Evolutionary conservation across 305 asterid genomes (phyloP), one percentile per base, ranked within the genome.

Genomic region (Fraxinus albicans): DNA sequence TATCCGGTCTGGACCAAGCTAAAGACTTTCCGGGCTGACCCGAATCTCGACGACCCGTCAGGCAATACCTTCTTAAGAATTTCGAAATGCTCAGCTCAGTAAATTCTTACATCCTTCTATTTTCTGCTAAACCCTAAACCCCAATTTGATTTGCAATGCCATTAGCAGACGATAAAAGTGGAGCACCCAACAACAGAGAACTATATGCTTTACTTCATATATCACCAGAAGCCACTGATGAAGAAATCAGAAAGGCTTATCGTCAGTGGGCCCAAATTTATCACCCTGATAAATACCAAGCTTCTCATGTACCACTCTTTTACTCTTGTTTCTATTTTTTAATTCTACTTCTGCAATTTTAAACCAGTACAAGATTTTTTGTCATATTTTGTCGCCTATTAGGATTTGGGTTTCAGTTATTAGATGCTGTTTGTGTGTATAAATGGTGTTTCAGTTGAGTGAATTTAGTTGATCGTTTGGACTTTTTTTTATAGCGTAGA

Each of bases 181-280:
- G 79, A 15, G 92, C 73, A 50, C 53, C 89, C 85, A 80, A 85
- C 67, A 89, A 91, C 86, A 93, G 88, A 83, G 92, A 93, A 79
- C 94, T 96, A 15, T 95, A 96, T 81, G 99, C 98, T 81, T 77
- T 92, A 83, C 96, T 95, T 79, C 90, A 96, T 84, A 74, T 96
- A 75, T 93, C 98, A 81, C 99, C 98, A 6, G 91, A 95, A 90
- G 98, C 99, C 67, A 93, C 99, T 2, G 95, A 92, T 85, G 98
- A 96, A 91, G 99, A 96, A 89, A 96, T 95, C 83, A 80, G 97
- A 87, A 95, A 80, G 87, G 96, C 99, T 79, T 96, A 96, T 89
- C 98, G 99, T 50, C 98, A 93, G 83, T 96, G 98, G 99, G 99
- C 99, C 73, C 98, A 93, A 89, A 89, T 95, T 78, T 96, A 96